Evolutionary conservation across 169 alveolate genomes (phyloP), one percentile per base, ranked within the genome.

Genomic region (Plasmodium coatneyi): DNA sequence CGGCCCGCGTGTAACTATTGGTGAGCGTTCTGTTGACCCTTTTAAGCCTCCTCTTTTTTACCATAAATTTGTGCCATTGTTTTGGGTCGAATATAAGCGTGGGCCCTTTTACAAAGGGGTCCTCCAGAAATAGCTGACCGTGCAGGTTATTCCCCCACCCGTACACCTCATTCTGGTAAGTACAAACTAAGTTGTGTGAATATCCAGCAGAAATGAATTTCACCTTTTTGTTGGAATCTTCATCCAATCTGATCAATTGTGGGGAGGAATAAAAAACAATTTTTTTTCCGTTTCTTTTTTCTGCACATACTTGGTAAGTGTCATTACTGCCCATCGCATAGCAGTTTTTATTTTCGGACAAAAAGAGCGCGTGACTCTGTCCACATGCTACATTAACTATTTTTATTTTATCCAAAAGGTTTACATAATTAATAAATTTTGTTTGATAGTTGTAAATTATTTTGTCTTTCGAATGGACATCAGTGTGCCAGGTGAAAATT

Each of bases 91-190:
- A 78, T 19, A 87, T 87, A 36, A 87, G 82, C 16, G 86, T 78
- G 6, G 93, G 93, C n/a, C 36, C 4, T 56, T 87, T 87, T n/a
- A 87, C 39, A 36, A 87, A 52, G 30, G 39, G 41, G n/a, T 79
- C 12, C 0, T 25, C n/a, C 7, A 14, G 6, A 60, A 19, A 79
- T 10, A 87, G 34, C 49, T 87, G 93, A 1, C 71, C 52, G 49
- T 87, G 82, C 9, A 87, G 41, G 49, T 87, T 87, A 79, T 87
- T 87, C 14, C 93, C 93, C 93, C 93, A 87, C 0, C 82, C 89
- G 36, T 78, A 87, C 71, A 87, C 34, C 49, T 87, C 93, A 87
- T 87, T 76, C 80, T 46, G 36, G n/a, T 76, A 78, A 3, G 93
- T 87, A n/a, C 82, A 87, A 56, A 87, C 60, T 87, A 87, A 43